Evolutionary conservation across 257 asterid species (phyloP), one percentile per base, ranked within the genome.

Genomic region (Euphrasia confusa): DNA sequence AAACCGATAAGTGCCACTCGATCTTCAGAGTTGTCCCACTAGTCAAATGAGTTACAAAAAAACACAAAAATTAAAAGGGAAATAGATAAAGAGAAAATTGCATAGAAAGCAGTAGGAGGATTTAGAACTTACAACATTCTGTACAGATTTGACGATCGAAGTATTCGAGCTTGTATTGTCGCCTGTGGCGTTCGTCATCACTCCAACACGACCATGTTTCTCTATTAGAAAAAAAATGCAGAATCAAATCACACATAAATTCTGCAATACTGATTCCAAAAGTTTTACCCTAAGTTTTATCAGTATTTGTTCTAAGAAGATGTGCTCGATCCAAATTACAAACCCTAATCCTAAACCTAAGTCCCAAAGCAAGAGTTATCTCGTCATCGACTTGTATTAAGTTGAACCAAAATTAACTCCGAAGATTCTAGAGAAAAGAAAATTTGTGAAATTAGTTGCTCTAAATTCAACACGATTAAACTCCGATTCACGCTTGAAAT

Each of bases 1-100:
- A 92, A 71, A 66, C 97, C 98, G 56, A 92, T 35, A 69, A 92
- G 72, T 61, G 85, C 97, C 78, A 86, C 1, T 54, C 93, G 89
- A 72, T 92, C 97, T 79, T 92, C 98, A 39, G 98, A 78, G 28
- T 80, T 80, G 45, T 84, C 94, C 98, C 97, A 92, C 98, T 92
- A 76, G 58, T 61, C 71, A 72, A 77, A 70, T 15, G 17, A 64
- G 30, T 27, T 37, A 37, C 30, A 40, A 48, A 67, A 35, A 5
- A 5, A 57, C 10, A 66, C 24, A 57, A 13, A 35, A 21, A 10
- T 10, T 10, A 10, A 2, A 53, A 18, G 2, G 4, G 10, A 0
- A 53, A 5, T 5, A 54, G 3, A 9, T 2, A 21, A 54, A 8
- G 3, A 54, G 3, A 54, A 3, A 50, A 17, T 2, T 11, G 58